Percentiles rank a stretch among this genome's conserved stretches.
These are phyloP conservation scores for Trypanosoma conorhini DNA, from an alignment of 208 protist genomes.

Conservation along the genomic window DNA sequence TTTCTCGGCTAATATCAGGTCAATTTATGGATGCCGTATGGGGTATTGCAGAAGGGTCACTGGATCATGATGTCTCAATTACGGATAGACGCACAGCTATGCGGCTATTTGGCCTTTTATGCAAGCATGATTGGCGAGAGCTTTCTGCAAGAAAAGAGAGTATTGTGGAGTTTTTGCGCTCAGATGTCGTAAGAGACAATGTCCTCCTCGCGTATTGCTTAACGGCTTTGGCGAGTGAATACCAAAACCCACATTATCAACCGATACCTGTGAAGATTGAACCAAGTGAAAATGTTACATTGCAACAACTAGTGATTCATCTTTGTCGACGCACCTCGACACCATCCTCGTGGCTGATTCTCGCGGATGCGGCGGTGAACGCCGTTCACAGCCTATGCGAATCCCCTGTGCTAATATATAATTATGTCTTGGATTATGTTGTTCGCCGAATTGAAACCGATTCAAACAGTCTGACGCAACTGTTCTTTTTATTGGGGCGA, in stretches of 20 bases:
- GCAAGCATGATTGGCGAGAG: conserved; percentile 70
- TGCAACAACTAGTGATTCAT: conserved; percentile 74
- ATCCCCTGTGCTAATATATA: conserved; percentile 70
- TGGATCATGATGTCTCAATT: conserved; percentile 50
- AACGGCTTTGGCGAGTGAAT: conserved; percentile 67
- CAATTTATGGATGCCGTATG: conserved; percentile 87
- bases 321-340: conserved; percentile 76
- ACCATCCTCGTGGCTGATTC: conserved; percentile 76
- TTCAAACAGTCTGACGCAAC: conserved; percentile 60
- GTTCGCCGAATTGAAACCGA: conserved; percentile 25
- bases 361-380: conserved; percentile 72
- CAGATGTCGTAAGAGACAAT: conserved; percentile 70
- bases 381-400: conserved; percentile 78
- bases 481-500: conserved; percentile 69
- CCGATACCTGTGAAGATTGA: conserved; percentile 53
- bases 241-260: conserved; percentile 64
- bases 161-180: conserved; percentile 69
- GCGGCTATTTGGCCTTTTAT: conserved; percentile 86
- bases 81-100: conserved; percentile 82
- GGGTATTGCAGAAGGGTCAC: conserved; percentile 79
- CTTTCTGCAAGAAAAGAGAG: conserved; percentile 64
- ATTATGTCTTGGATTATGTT: conserved; percentile 77
- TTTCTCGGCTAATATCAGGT: conserved; percentile 56
- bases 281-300: conserved; percentile 51
- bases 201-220: conserved; percentile 83